These are phyloP conservation scores for Paramecium tetraurelia DNA, from an alignment of 73 alveolate genomes.

Conservation along the genomic window DNA sequence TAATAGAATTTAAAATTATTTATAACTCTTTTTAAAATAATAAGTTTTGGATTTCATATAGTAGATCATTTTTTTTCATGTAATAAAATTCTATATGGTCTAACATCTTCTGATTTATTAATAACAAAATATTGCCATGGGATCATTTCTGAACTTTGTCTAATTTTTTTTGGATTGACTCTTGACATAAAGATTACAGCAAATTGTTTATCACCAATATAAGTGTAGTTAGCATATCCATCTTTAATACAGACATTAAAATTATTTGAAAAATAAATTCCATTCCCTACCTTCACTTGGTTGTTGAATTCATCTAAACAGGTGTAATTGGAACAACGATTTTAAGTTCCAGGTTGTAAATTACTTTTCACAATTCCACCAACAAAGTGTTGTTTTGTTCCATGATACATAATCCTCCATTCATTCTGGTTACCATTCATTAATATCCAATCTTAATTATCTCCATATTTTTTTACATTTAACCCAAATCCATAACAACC, in stretches of 20 bases:
- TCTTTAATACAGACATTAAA: not conserved
- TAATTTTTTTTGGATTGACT: not conserved
- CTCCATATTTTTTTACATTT: not conserved
- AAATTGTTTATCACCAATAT: not conserved
- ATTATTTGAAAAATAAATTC: not conserved
- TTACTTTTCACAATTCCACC: not conserved
- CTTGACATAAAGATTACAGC: not conserved
- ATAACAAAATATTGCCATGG: not conserved
- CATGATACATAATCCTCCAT: constrained; percentile 23
- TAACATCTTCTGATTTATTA: not conserved
- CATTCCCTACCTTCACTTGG: not conserved
- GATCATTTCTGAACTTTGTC: not conserved
- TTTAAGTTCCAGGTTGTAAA: not conserved
- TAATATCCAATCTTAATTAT: not conserved
- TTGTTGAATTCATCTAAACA: not conserved
- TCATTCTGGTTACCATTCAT: constrained; percentile 7
- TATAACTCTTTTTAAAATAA: too few species aligned
- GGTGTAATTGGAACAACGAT: not conserved
- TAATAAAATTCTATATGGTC: constrained; percentile 24
- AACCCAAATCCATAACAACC: constrained; percentile 9
- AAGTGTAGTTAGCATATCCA: not conserved
- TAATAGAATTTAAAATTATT: too few species aligned
- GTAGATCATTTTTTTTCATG: too few species aligned
- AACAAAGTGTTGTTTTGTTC: not conserved
- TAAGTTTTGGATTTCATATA: too few species aligned